phyloP scores from a whole-genome alignment of 257 asterid genomes.

The Verbena officinalis region DNA sequence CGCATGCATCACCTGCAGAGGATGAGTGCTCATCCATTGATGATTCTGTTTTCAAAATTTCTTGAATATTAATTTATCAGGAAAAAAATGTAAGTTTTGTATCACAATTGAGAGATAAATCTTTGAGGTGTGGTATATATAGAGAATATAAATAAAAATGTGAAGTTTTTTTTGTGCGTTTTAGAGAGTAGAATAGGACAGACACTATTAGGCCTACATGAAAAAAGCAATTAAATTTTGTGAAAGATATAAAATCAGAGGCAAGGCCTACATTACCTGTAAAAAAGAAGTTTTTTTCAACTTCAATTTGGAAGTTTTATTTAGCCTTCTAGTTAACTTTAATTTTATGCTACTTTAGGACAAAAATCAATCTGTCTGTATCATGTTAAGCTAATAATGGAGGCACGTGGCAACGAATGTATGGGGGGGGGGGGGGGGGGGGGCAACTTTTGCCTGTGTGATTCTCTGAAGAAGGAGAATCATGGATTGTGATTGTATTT shows the following conservation, averaged over 20 bases:
- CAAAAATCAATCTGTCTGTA: not conserved
- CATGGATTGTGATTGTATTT: not conserved
- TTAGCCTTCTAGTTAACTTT: not conserved
- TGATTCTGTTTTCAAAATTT: too few relatives aligned
- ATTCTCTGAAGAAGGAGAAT: not conserved
- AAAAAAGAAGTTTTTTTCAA: constrained; percentile 12
- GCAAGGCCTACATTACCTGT: constrained; percentile 20
- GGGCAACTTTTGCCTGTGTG: not conserved
- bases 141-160: not conserved
- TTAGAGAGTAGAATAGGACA: constrained; percentile 36
- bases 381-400: not conserved
- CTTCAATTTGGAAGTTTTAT: constrained; percentile 1
- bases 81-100: not conserved
- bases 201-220: constrained; percentile 42
- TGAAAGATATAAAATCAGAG: constrained; percentile 25
- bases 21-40: constrained; percentile 63
- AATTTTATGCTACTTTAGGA: too few relatives aligned
- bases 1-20: constrained; percentile 30
- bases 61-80: not conserved
- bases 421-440: not conserved
- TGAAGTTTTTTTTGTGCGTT: not conserved
- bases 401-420: not conserved
- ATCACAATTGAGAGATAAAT: constrained; percentile 19
- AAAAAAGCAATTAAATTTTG: constrained; percentile 31
- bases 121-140: constrained; percentile 26